phyloP scores from a whole-genome alignment of 108 stramenopile species.

The Nitzschia inconspicua region DNA sequence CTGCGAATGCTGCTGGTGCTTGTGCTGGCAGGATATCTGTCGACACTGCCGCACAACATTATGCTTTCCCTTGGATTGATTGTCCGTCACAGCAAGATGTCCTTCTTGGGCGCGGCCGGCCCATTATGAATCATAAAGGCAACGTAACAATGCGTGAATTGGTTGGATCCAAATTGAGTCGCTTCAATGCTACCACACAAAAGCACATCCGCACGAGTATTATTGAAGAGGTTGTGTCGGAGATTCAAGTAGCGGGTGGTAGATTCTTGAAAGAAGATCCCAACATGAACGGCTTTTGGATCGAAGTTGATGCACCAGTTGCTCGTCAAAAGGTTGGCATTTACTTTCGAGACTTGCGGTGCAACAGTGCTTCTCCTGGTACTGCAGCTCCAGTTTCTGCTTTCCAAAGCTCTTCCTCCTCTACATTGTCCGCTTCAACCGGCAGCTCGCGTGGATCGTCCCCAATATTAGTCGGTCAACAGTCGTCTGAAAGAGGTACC shows the following conservation, averaged over 20 bases:
- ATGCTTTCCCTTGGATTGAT: not conserved
- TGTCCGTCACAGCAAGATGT: conserved; percentile 15
- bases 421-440: too few species aligned
- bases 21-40: too few species aligned
- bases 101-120: conserved; percentile 27
- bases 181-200: not conserved
- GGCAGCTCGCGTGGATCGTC: too few species aligned
- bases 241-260: not conserved
- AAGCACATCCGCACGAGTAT: conserved; percentile 1
- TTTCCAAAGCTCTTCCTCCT: too few species aligned
- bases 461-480: too few species aligned
- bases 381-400: too few species aligned
- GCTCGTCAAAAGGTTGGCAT: conserved; percentile 5
- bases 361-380: too few species aligned
- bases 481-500: too few species aligned
- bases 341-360: conserved; percentile 6
- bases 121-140: conserved; percentile 17
- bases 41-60: too few species aligned
- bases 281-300: not conserved
- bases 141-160: conserved; percentile 17
- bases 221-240: conserved; percentile 3
- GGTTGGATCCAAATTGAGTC: conserved; percentile 5
- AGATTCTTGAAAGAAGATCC: conserved; percentile 20
- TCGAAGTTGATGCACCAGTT: not conserved
- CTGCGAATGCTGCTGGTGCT: too few species aligned